Conservation (phyloP, 805 yeast genomes). For the Candida wancherniae region DNA sequence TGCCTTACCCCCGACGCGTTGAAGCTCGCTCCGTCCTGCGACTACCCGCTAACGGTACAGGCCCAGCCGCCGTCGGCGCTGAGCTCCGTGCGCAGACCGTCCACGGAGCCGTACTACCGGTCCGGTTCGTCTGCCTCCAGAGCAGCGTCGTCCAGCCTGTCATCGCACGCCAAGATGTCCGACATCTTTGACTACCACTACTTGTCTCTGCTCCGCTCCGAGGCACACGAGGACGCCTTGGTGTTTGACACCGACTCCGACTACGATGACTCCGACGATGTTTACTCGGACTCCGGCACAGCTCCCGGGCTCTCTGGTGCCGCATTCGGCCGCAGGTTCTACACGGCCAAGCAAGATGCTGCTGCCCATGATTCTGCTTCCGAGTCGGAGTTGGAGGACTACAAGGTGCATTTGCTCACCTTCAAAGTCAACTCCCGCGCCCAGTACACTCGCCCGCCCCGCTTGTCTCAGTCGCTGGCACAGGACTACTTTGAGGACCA, state of each 20-base stretch:
- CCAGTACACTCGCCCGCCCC: constrained; percentile 13
- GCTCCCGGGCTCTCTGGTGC: not conserved
- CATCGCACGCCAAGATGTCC: constrained; percentile 14
- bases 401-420: constrained; percentile 15
- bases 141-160: constrained; percentile 5
- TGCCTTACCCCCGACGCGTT: constrained; percentile 5
- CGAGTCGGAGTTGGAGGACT: constrained; percentile 15
- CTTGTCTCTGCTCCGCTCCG: constrained; percentile 4
- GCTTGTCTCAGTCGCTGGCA: constrained; percentile 1
- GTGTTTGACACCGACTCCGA: constrained; percentile 17
- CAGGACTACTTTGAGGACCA: constrained; percentile 12
- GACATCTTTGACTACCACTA: constrained; percentile 16
- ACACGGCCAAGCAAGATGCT: not conserved
- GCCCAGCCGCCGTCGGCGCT: constrained; percentile 7
- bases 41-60: constrained; percentile 6
- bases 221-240: constrained; percentile 11
- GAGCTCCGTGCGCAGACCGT: constrained; percentile 11
- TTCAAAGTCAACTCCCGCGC: constrained; percentile 15
- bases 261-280: constrained; percentile 13
- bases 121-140: constrained; percentile 4
- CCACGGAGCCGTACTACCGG: constrained; percentile 16
- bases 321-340: too few species aligned
- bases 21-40: constrained; percentile 11
- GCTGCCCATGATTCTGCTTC: constrained; percentile 4
- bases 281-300: not conserved